A percentile compares a stretch with the other conserved stretches of the same genome.
These are phyloP conservation scores for Xylariaceae sp. DNA, from an alignment of 2,329 filamentous ascomycete species.

Conservation along the genomic window DNA sequence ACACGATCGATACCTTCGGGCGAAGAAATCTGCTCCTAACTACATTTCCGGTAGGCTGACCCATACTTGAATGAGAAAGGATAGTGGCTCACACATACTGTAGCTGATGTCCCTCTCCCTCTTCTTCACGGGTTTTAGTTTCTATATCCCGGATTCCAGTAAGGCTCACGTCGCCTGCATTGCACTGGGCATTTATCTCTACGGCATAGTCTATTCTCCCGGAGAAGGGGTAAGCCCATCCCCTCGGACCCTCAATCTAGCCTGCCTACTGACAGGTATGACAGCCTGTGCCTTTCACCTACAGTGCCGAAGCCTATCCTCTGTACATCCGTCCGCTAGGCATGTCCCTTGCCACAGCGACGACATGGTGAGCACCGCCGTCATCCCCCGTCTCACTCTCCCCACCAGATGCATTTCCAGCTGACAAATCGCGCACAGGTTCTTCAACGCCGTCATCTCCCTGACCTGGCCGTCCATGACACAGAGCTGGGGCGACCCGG, in stretches of 20 bases:
- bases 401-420: background rate
- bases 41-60: slow-evolving; percentile 49
- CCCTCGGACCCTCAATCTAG: background rate
- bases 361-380: slow-evolving; percentile 34
- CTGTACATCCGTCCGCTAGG: slow-evolving; percentile 58
- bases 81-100: background rate
- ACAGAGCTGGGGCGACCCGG: slow-evolving; percentile 39
- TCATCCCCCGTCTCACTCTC: background rate
- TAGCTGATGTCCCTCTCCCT: slow-evolving; percentile 52
- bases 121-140: slow-evolving; percentile 43
- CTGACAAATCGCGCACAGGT: slow-evolving; percentile 6
- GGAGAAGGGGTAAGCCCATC: slow-evolving; percentile 49
- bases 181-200: slow-evolving; percentile 46
- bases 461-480: slow-evolving; percentile 45
- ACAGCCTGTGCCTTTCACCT: slow-evolving; percentile 57
- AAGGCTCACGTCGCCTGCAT: slow-evolving; percentile 40
- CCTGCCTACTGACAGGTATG: background rate
- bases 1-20: slow-evolving; percentile 66
- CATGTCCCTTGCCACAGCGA: slow-evolving; percentile 55
- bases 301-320: slow-evolving; percentile 63
- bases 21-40: slow-evolving; percentile 58
- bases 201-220: slow-evolving; percentile 48
- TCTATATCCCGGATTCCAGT: slow-evolving; percentile 35
- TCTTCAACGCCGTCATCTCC: slow-evolving; percentile 31
- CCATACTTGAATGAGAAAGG: background rate